These are phyloP conservation scores for Gaultheria prostrata DNA, from an alignment of 148 eudicot species.

Conservation along the genomic window DNA sequence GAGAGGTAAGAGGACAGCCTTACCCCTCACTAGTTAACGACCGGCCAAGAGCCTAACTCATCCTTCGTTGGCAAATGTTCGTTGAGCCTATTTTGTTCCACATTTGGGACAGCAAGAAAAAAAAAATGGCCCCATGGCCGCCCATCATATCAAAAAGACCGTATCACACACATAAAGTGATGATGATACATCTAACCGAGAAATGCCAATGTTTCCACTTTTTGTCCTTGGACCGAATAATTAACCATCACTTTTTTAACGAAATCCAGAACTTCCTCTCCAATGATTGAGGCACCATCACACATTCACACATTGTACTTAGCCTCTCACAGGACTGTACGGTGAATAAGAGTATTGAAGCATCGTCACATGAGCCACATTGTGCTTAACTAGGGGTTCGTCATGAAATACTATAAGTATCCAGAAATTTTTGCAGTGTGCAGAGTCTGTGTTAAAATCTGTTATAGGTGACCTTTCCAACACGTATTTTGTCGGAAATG, in stretches of 20 bases:
- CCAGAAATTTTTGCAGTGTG: conserved; percentile 53
- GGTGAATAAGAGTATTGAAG: too few relatives aligned
- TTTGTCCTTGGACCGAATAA: conserved; percentile 4
- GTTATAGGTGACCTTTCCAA: conserved; percentile 77
- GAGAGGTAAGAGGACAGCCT: too few relatives aligned
- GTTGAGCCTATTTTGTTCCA: not conserved
- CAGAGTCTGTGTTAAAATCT: conserved; percentile 72
- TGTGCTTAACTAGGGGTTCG: too few relatives aligned
- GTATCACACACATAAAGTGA: not conserved
- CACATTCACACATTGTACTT: not conserved
- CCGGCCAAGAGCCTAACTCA: too few relatives aligned
- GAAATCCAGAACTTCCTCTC: not conserved
- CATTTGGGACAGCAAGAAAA: not conserved
- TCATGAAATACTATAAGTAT: conserved; percentile 13
- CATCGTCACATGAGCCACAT: too few relatives aligned
- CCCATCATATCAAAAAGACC: not conserved
- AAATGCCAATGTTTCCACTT: conserved; percentile 4
- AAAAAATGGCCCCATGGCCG: not conserved
- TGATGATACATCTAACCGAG: not conserved
- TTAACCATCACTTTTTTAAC: not conserved
- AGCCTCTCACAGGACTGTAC: too few relatives aligned
- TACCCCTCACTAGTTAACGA: too few relatives aligned
- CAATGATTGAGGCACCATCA: too few relatives aligned
- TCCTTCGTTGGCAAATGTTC: not conserved
- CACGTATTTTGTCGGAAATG: conserved; percentile 91